phyloP scores from a whole-genome alignment of 2,329 filamentous ascomycete genomes.

The Neonectria punicea region DNA sequence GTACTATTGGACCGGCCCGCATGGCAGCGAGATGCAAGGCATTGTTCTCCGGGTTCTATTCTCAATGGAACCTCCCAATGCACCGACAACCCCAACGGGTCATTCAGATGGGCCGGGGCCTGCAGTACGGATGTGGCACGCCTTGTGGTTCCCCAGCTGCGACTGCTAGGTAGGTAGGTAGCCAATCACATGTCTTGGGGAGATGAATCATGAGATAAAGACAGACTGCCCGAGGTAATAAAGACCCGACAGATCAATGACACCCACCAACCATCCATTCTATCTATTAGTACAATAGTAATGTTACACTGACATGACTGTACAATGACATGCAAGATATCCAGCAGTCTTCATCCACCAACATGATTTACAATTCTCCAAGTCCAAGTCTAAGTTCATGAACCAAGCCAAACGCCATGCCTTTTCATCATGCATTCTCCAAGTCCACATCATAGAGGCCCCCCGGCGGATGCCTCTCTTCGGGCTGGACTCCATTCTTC shows the following conservation, averaged over 20 bases:
- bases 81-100: no score
- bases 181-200: neutral
- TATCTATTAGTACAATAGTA: neutral
- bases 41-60: neutral
- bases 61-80: no score
- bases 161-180: no score
- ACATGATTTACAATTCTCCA: constrained; percentile 1
- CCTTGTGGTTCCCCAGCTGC: neutral
- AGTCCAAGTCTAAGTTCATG: neutral
- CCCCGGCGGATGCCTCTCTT: neutral
- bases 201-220: no score
- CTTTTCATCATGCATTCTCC: neutral
- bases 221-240: no score
- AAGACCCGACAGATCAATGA: no score
- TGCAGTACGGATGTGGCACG: neutral
- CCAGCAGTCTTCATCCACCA: neutral
- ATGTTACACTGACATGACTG: neutral
- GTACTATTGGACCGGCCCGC: neutral
- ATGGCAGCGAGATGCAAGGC: neutral
- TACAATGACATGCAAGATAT: neutral
- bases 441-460: neutral
- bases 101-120: neutral
- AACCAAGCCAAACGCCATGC: constrained; percentile 1
- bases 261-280: neutral
- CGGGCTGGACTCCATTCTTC: neutral